A percentile compares a stretch with the other conserved stretches of the same genome.
Conservation (phyloP, 2,329 filamentous ascomycete species). For the Penicillium sp. region DNA sequence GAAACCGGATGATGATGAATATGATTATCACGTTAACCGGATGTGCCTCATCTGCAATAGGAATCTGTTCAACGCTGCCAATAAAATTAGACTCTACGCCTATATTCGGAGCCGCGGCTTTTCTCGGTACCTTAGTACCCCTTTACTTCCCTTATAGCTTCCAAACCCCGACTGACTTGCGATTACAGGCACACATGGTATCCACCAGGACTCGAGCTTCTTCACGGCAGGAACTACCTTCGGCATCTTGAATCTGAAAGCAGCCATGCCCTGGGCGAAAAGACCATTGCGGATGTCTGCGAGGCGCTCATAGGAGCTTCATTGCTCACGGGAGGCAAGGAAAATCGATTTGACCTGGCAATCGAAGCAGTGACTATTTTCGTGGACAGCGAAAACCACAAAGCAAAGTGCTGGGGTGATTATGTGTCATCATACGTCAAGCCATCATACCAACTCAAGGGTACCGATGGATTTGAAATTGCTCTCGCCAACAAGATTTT, state of each 20-base stretch:
- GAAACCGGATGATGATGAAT: conserved; percentile 77
- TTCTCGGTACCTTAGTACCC: conserved; percentile 54
- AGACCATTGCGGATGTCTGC: conserved; percentile 90
- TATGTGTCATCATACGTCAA: conserved; percentile 69
- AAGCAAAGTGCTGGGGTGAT: conserved; percentile 67
- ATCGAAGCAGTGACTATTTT: conserved; percentile 59
- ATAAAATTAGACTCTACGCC: conserved; percentile 63
- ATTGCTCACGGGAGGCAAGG: conserved; percentile 55
- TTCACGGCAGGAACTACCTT: conserved; percentile 67
- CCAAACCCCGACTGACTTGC: conserved; percentile 4
- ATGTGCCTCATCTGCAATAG: conserved; percentile 91
- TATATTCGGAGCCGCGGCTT: conserved; percentile 84
- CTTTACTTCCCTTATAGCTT: not conserved
- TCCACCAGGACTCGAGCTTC: conserved; percentile 71
- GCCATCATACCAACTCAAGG: conserved; percentile 68
- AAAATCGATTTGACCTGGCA: conserved; percentile 57
- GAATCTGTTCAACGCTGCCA: conserved; percentile 78
- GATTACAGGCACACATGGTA: conserved; percentile 73
- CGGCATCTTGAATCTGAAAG: conserved; percentile 42
- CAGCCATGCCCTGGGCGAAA: conserved; percentile 74
- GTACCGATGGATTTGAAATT: conserved; percentile 64
- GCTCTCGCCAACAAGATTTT: conserved; percentile 67
- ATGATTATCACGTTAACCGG: conserved; percentile 81
- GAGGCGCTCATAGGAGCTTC: conserved; percentile 92
- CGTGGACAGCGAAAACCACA: conserved; percentile 68